These are phyloP conservation scores for Gastrolobium bilobum DNA, from an alignment of 306 rosid species.

Conservation along the genomic window DNA sequence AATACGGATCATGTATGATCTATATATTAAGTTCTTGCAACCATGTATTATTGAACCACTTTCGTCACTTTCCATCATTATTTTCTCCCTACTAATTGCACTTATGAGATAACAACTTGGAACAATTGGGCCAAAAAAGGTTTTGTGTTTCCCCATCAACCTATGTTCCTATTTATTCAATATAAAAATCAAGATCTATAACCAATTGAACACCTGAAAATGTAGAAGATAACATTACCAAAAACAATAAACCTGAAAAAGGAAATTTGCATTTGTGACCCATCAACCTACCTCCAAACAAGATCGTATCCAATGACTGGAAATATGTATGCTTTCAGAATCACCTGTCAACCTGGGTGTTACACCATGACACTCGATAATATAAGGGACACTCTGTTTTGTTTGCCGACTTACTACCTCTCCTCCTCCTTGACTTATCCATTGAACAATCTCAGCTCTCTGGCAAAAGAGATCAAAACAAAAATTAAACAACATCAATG, in stretches of 20 bases:
- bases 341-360: slow-evolving; percentile 49
- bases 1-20: slow-evolving; percentile 9
- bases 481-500: slow-evolving; percentile 36
- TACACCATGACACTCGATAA: slow-evolving; percentile 83
- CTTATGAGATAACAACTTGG: slow-evolving; percentile 17
- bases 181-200: slow-evolving; percentile 33
- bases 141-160: slow-evolving; percentile 12
- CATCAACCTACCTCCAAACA: slow-evolving; percentile 80
- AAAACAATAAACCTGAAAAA: slow-evolving; percentile 36
- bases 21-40: slow-evolving; percentile 8
- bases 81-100: slow-evolving; percentile 22
- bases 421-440: slow-evolving; percentile 94
- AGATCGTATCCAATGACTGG: slow-evolving; percentile 95
- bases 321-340: slow-evolving; percentile 58
- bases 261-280: slow-evolving; percentile 40
- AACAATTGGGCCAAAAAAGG: slow-evolving; percentile 16
- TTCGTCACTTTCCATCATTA: slow-evolving; percentile 19
- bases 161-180: background rate
- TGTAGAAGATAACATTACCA: slow-evolving; percentile 15
- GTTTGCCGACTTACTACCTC: slow-evolving; percentile 61
- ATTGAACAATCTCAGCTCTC: slow-evolving; percentile 88
- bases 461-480: slow-evolving; percentile 52
- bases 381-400: slow-evolving; percentile 66
- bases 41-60: slow-evolving; percentile 9
- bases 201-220: slow-evolving; percentile 30